Base-by-base conservation (phyloP, 805 yeast species). In the Debaryomyces maramus region DNA sequence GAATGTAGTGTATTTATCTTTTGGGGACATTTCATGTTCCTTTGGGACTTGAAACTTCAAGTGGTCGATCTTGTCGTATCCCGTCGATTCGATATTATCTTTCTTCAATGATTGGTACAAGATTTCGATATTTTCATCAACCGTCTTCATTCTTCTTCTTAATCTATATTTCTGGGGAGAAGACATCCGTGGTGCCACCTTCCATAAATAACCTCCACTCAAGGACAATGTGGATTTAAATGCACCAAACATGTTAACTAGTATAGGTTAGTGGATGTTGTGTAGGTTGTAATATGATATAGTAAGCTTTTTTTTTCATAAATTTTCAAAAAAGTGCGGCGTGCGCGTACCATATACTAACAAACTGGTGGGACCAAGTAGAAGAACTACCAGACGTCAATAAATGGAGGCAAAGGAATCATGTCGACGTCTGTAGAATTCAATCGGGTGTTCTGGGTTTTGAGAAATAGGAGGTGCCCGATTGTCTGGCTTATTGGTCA, bases 1-100 rank as follows among this genome's bases (percentile, higher is more conserved):
- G 67, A 86, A 91, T 1, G 88, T 83, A 33, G 95, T 82, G 66
- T 93, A 93, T 64, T 91, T 91, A 66, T 93, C 95, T 47, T 65
- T 72, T 6, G 96, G 73, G 1, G 64, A 55, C 97, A 91, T 90
- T 45, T 89, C 88, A 23, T 61, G 50, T 55, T 89, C 96, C 54
- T 80, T 84, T 28, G 97, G 97, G 55, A 85, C 75, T 7, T 48
- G 51, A 41, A 56, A 60, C 38, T 59, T 58, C 44, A 67, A 59
- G 44, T 63, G 44, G 45, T 69, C 72, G 41, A 70, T 56, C 41
- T 60, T 66, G 43, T 50, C 54, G 54, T 46, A 61, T n/a, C 65
- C 66, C 21, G 77, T 58, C 3, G 61, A 49, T 13, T 67, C 60
- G 33, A 65, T 66, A 18, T 53, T 49, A 22, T 47, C 48, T 4